phyloP scores from a whole-genome alignment of 257 asterid species.

The Penstemon davidsonii region DNA sequence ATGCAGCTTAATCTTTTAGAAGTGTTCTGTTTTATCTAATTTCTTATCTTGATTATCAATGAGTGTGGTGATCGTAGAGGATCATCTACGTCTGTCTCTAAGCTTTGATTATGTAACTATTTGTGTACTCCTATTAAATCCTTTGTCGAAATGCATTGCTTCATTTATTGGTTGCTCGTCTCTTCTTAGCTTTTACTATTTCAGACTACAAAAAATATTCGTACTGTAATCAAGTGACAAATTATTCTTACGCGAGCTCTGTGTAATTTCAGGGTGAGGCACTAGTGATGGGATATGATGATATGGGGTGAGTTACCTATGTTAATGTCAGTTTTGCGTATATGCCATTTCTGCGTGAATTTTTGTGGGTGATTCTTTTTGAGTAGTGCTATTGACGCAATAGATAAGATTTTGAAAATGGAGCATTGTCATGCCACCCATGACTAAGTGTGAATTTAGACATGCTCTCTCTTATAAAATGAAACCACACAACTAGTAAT shows the following conservation, averaged over 20 bases:
- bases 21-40: constrained; percentile 2
- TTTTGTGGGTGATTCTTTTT: constrained; percentile 22
- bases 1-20: constrained; percentile 4
- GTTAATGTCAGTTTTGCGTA: constrained; percentile 17
- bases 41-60: constrained; percentile 8
- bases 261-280: constrained; percentile 87
- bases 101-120: constrained; percentile 15
- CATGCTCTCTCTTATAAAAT: constrained; percentile 19
- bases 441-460: neutral
- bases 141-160: constrained; percentile 8
- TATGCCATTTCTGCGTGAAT: constrained; percentile 16
- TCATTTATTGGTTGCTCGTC: constrained; percentile 21
- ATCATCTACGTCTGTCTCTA: neutral
- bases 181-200: constrained; percentile 12
- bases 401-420: neutral
- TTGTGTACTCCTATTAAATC: constrained; percentile 18
- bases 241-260: constrained; percentile 33
- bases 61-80: neutral
- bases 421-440: neutral
- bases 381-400: constrained; percentile 7
- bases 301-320: constrained; percentile 84
- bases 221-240: constrained; percentile 19
- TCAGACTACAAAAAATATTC: constrained; percentile 7
- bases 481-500: neutral
- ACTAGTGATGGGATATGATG: constrained; percentile 97